Percentiles rank a stretch among this genome's conserved stretches.
phyloP scores from a whole-genome alignment of 2,329 filamentous ascomycete species.

The Didymella pinodella region DNA sequence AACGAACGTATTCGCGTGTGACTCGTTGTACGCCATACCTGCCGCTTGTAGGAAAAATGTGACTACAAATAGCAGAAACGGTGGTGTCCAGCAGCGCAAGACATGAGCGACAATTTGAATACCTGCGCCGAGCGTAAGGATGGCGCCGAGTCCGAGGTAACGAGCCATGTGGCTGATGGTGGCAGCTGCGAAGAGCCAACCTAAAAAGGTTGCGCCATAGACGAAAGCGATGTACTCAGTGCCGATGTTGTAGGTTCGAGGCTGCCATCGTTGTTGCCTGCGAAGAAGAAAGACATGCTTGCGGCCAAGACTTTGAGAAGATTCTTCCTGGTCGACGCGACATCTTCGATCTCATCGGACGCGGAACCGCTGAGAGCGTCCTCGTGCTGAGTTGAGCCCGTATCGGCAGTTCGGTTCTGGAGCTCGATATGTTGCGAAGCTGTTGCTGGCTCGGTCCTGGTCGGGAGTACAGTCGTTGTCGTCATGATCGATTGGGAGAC shows the following conservation, averaged over 20 bases:
- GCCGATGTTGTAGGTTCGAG: constrained; percentile 63
- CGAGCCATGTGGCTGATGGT: constrained; percentile 64
- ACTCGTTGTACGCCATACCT: constrained; percentile 70
- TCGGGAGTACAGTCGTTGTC: not conserved
- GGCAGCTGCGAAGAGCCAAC: constrained; percentile 67
- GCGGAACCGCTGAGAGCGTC: not conserved
- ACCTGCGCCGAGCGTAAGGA: constrained; percentile 64
- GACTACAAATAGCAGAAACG: constrained; percentile 64
- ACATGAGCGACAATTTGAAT: constrained; percentile 64
- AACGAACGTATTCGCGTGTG: constrained; percentile 69
- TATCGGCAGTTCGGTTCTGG: not conserved
- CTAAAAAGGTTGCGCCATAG: constrained; percentile 65
- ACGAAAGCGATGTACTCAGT: constrained; percentile 58
- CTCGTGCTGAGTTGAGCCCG: not conserved
- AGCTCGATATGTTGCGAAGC: not conserved
- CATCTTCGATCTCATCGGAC: not conserved
- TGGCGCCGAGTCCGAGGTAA: constrained; percentile 63
- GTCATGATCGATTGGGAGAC: not conserved
- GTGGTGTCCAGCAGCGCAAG: constrained; percentile 64
- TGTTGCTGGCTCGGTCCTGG: not conserved
- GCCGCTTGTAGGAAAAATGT: constrained; percentile 67
- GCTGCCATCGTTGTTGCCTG: constrained; percentile 71
- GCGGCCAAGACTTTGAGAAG: constrained; percentile 19
- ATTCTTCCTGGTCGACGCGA: no score
- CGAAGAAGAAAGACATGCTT: constrained; percentile 70